Evolutionary conservation across 1,284 basidiomycete species (phyloP).

Genomic region (Ganoderma multipileum): DNA sequence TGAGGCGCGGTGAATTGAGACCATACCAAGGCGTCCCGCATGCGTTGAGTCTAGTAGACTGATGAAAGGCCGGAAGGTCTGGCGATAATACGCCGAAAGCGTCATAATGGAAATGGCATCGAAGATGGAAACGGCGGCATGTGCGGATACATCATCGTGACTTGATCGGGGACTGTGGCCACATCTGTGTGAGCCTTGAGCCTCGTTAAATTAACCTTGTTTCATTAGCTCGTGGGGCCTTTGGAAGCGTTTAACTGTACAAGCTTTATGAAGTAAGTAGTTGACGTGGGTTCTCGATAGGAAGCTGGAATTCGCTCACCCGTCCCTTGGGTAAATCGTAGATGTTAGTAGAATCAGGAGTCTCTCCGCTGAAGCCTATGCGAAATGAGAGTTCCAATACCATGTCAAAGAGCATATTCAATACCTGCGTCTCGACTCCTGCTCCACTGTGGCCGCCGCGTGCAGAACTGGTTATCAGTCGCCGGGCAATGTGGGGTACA

Average conservation of each 20-base stretch:
- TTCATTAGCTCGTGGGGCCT: not conserved
- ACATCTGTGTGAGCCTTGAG: not conserved
- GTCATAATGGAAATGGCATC: not conserved
- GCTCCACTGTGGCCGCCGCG: not conserved
- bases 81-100: not conserved
- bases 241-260: not conserved
- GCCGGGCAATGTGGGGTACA: not conserved
- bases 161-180: not conserved
- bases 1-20: slow-evolving; percentile 19
- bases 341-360: not conserved
- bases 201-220: not conserved
- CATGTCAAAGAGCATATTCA: not conserved
- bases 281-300: not conserved
- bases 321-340: not conserved
- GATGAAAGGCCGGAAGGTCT: not conserved
- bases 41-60: slow-evolving; percentile 7
- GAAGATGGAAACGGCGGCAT: not conserved
- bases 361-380: not conserved
- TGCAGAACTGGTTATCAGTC: not conserved
- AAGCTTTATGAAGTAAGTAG: not conserved
- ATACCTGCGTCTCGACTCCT: not conserved
- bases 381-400: not conserved
- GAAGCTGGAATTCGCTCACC: not conserved
- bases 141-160: not conserved
- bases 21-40: slow-evolving; percentile 5